These are phyloP conservation scores for Uronychia binucleata DNA, from an alignment of 73 alveolate species.

Conservation along the genomic window DNA sequence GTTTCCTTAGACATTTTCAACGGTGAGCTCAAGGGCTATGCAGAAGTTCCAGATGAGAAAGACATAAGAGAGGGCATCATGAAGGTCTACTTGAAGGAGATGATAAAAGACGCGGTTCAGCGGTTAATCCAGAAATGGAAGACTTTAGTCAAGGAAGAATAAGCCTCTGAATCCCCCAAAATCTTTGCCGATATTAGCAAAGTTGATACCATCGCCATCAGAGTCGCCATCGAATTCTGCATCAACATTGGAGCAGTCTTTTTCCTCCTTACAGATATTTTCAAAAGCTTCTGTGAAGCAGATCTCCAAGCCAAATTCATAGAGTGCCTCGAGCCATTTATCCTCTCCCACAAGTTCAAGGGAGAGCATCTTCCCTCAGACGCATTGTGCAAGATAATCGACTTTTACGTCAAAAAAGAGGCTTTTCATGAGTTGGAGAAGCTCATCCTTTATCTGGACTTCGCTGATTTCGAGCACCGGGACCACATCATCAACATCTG, in stretches of 20 bases:
- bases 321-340: constrained; percentile 51
- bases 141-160: constrained; percentile 2
- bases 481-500: constrained; percentile 29
- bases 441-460: constrained; percentile 30
- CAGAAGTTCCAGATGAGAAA: constrained; percentile 61
- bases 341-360: constrained; percentile 38
- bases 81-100: constrained; percentile 33
- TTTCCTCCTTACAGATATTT: constrained; percentile 46
- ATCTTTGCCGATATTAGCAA: no score
- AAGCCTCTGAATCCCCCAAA: no score
- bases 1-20: constrained; percentile 58
- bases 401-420: constrained; percentile 33
- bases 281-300: constrained; percentile 24
- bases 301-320: constrained; percentile 47
- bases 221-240: constrained; percentile 64
- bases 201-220: constrained; percentile 50
- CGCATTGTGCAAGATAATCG: constrained; percentile 17
- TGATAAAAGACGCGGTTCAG: constrained; percentile 35
- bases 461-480: constrained; percentile 10
- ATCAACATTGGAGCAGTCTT: constrained; percentile 17
- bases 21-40: constrained; percentile 62
- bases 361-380: constrained; percentile 34
- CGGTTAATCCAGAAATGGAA: constrained; percentile 24
- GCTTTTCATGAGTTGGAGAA: constrained; percentile 38
- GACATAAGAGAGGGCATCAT: constrained; percentile 49